Evolutionary conservation across 495 filamentous ascomycete genomes (phyloP), one percentile per base, ranked within the genome.

Genomic region (Penicillium malachiteum): DNA sequence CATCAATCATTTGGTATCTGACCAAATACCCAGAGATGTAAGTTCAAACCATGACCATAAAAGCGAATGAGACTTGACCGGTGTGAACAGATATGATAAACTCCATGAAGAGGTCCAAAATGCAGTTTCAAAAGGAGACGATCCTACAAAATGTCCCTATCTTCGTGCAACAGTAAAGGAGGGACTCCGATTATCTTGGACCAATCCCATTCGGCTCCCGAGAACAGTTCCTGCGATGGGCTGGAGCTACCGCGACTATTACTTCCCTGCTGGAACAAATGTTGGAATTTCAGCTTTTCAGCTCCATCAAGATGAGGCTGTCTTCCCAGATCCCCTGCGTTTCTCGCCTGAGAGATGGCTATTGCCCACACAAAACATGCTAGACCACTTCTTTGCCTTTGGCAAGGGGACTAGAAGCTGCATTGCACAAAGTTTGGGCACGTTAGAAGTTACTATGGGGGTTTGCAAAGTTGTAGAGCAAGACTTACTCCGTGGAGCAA

Each of bases 321-420:
- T 76, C 2, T 84, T 80, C 54, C 74, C 73, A 1, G 54, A 75
- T 7, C 72, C 80, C 0, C 47, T 60, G 3, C 38, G 44, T n/a
- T 83, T 83, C 60, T 42, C 50, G 18, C 81, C 81, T 5, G 81
- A 82, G 39, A 63, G 81, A 30, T 84, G 81, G 81, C 66, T 72
- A 13, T 55, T 71, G 14, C 57, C 65, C 1, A 73, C 62, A 0
- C 53, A 64, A 6, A 67, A 73, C 3, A 78, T 77, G 73, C 50
- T 67, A 13, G 69, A 67, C 10, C 60, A 73, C 46, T 72, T 63
- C 40, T 75, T 81, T 40, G 72, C 75, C 0, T 84, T 81, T 54
- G 78, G 80, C 6, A 67, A 72, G 32, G 81, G 81, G 0, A 55
- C 70, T 3, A 67, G 81, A 50, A 63, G 66, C 10, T 84, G 81